phyloP scores from a whole-genome alignment of 768 basidiomycete species.

The Trametes villosa region DNA sequence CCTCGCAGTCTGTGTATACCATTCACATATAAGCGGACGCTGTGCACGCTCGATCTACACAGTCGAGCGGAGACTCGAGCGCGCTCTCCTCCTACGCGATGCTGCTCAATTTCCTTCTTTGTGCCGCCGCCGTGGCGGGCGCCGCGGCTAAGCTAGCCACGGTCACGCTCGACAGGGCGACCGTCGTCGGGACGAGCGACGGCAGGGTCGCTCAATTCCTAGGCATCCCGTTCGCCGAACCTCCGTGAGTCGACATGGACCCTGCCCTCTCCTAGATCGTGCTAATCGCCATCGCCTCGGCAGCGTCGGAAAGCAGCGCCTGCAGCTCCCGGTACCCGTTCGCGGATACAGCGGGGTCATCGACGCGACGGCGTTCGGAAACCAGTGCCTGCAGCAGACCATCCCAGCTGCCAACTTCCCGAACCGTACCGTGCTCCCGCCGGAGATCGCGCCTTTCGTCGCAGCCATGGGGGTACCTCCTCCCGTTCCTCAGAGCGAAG shows the following conservation, averaged over 20 bases:
- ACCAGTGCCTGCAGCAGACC: conserved; percentile 20
- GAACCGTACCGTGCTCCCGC: neutral
- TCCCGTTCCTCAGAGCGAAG: conserved; percentile 13
- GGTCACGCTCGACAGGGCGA: conserved; percentile 21
- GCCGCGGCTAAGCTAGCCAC: neutral
- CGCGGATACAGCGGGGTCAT: conserved; percentile 2
- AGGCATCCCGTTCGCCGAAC: conserved; percentile 36
- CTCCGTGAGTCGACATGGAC: conserved; percentile 29
- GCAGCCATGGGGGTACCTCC: neutral
- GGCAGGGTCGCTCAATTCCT: conserved; percentile 25
- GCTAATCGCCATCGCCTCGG: neutral
- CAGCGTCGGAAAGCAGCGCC: conserved; percentile 12
- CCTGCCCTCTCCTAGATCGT: neutral
- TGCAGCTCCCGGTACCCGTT: conserved; percentile 9
- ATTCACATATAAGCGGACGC: no score
- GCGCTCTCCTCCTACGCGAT: neutral
- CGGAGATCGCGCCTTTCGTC: neutral
- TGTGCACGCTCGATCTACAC: no score
- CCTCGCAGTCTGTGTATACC: no score
- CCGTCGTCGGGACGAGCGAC: conserved; percentile 26
- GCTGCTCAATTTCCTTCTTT: neutral
- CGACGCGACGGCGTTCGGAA: conserved; percentile 21
- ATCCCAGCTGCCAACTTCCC: neutral
- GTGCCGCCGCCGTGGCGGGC: neutral
- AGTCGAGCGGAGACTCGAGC: no score